Evolutionary conservation across 441 rosid species (phyloP).

Genomic region (Gossypium armourianum): DNA sequence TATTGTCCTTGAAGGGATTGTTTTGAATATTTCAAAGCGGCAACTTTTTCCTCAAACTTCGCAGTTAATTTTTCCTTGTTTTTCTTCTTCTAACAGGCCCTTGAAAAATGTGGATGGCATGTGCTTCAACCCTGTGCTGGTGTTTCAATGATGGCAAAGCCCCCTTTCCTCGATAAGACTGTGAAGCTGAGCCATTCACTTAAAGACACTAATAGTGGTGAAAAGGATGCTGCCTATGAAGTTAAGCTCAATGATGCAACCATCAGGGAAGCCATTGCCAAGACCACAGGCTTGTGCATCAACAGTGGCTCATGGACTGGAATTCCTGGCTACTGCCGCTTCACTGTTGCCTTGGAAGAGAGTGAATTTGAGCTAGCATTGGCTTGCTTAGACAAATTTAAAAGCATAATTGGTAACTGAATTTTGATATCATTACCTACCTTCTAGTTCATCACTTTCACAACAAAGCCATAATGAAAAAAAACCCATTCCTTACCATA

Average conservation of each 20-base stretch:
- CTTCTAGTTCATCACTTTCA: neutral
- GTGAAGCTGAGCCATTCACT: conserved; percentile 29
- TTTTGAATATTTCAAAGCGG: neutral
- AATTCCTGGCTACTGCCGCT: conserved; percentile 82
- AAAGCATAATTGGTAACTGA: conserved; percentile 27
- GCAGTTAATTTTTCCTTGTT: neutral
- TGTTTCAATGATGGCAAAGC: conserved; percentile 78
- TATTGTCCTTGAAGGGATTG: neutral
- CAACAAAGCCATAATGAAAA: neutral
- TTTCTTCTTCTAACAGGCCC: conserved; percentile 30
- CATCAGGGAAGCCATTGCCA: conserved; percentile 59
- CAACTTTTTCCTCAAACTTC: neutral
- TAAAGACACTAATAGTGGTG: conserved; percentile 15
- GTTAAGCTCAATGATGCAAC: conserved; percentile 48
- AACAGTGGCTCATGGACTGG: conserved; percentile 81
- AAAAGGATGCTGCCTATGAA: conserved; percentile 21
- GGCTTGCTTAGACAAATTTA: conserved; percentile 48
- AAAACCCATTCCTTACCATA: neutral
- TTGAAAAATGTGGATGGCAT: conserved; percentile 78
- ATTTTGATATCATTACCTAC: neutral
- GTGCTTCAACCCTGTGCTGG: conserved; percentile 56
- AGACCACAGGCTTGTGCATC: conserved; percentile 65
- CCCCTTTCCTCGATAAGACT: conserved; percentile 48
- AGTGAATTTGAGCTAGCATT: conserved; percentile 59
- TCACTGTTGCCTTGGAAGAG: conserved; percentile 61